Conservation (phyloP, 2,329 filamentous ascomycete genomes). For the Pyricularia grisea region DNA sequence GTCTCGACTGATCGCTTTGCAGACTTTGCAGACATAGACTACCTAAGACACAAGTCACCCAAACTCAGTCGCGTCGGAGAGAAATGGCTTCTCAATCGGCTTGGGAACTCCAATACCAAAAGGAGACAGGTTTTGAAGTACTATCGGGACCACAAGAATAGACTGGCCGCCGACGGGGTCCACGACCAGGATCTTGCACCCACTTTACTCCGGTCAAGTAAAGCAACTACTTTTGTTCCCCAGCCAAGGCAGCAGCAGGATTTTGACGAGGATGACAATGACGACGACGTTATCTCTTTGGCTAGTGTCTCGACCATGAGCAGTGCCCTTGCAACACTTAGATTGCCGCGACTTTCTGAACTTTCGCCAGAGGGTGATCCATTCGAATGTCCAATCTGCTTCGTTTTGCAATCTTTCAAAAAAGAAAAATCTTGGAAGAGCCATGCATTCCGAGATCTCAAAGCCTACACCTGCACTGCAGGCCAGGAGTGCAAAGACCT, state of each 20-base stretch:
- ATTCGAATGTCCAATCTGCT: constrained; percentile 1
- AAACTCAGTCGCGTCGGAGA: too few species aligned
- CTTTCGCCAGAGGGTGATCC: background rate
- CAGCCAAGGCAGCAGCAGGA: background rate
- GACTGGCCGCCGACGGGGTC: background rate
- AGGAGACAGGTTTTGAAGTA: background rate
- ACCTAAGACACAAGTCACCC: too few species aligned
- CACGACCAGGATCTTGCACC: background rate
- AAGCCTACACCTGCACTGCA: constrained; percentile 1
- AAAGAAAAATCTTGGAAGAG: background rate
- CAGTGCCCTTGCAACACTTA: background rate
- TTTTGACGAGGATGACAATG: background rate
- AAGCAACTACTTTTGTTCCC: background rate
- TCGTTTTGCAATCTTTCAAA: background rate
- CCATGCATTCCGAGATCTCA: background rate
- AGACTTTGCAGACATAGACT: too few species aligned
- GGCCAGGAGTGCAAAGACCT: background rate
- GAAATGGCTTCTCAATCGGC: background rate
- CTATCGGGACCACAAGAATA: background rate
- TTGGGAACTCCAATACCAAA: background rate
- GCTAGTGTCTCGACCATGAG: background rate
- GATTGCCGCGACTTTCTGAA: background rate
- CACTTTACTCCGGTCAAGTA: background rate
- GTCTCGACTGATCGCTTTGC: too few species aligned
- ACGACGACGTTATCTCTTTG: background rate